phyloP scores from a whole-genome alignment of 352 stramenopile genomes.

The Phytophthora meadii region DNA sequence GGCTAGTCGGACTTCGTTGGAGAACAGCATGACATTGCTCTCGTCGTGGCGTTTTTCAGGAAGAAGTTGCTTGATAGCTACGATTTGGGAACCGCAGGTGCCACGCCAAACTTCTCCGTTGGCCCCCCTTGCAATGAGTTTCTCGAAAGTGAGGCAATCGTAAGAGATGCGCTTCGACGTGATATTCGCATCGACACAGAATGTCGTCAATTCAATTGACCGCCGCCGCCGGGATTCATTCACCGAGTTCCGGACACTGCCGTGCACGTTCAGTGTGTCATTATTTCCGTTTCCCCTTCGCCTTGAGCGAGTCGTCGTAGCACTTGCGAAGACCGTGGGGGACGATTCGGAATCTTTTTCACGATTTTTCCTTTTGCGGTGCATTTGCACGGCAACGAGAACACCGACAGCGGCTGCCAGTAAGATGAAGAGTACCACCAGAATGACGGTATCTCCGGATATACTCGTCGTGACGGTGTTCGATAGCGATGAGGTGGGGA shows the following conservation, averaged over 20 bases:
- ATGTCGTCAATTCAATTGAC: constrained; percentile 45
- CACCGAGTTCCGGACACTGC: constrained; percentile 17
- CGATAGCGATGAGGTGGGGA: constrained; percentile 3
- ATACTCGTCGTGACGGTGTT: constrained; percentile 8
- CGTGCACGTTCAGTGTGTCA: constrained; percentile 1
- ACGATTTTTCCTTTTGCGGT: constrained; percentile 20
- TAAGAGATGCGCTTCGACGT: constrained; percentile 58
- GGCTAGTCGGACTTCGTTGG: constrained; percentile 59
- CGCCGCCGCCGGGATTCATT: constrained; percentile 28
- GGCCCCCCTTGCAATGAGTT: constrained; percentile 51
- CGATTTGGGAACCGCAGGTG: constrained; percentile 41
- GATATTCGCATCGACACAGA: constrained; percentile 53
- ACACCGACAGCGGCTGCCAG: constrained; percentile 22
- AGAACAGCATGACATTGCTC: constrained; percentile 52
- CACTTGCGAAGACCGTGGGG: constrained; percentile 29
- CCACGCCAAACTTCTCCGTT: constrained; percentile 73
- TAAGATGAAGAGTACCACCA: constrained; percentile 35
- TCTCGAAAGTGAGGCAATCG: constrained; percentile 44
- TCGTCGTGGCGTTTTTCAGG: constrained; percentile 53
- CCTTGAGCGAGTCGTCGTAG: constrained; percentile 27
- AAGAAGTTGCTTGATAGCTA: constrained; percentile 74
- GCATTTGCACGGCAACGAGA: constrained; percentile 24
- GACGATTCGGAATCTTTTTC: constrained; percentile 16
- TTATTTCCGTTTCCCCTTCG: background rate
- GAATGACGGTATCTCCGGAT: constrained; percentile 24